A percentile compares a stretch with the other conserved stretches of the same genome.
phyloP scores from a whole-genome alignment of 371 early-diverging fungal species.

The Rhizopus arrhizus region DNA sequence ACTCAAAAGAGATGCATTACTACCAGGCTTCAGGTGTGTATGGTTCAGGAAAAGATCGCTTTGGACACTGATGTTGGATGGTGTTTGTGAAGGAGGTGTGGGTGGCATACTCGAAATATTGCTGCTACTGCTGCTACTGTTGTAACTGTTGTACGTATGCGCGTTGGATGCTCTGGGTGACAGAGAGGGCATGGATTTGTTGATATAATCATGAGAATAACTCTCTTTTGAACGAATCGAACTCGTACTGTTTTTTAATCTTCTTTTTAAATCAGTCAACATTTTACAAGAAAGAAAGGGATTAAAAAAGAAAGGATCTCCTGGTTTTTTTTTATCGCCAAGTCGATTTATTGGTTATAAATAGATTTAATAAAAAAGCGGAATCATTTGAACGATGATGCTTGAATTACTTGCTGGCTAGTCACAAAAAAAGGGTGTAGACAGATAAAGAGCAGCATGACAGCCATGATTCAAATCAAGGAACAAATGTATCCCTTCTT shows the following conservation, averaged over 20 bases:
- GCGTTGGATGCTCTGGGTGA: slow-evolving; percentile 1
- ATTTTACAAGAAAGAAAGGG: slow-evolving; percentile 1
- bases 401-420: too few species aligned
- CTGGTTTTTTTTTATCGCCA: too few species aligned
- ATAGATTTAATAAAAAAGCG: neutral
- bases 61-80: slow-evolving; percentile 16
- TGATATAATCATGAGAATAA: neutral
- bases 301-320: neutral
- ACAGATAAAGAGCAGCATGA: too few species aligned
- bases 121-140: neutral
- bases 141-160: neutral
- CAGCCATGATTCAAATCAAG: neutral
- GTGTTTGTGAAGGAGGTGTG: slow-evolving; percentile 6
- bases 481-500: neutral
- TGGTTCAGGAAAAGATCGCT: slow-evolving; percentile 56
- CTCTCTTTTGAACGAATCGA: slow-evolving; percentile 12
- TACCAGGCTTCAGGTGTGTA: slow-evolving; percentile 66
- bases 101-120: slow-evolving; percentile 8
- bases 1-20: slow-evolving; percentile 62
- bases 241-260: slow-evolving; percentile 14
- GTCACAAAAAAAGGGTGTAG: too few species aligned
- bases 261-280: slow-evolving; percentile 14
- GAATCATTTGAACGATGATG: neutral
- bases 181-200: neutral
- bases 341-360: neutral